Conservation (phyloP, 768 basidiomycete genomes). For the Leccinum ochraceum region DNA sequence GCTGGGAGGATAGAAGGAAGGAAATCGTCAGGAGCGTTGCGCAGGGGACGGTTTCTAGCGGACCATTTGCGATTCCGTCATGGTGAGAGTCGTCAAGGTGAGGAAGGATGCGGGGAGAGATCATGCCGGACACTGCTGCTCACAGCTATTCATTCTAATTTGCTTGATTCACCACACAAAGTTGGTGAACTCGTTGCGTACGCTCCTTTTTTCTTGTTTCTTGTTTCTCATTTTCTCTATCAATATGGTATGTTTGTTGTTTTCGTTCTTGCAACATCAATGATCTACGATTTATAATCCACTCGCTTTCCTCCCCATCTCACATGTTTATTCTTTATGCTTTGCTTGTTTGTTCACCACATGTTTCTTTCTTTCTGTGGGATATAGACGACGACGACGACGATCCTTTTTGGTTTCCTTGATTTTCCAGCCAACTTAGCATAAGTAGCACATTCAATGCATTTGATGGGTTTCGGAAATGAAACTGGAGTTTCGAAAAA, state of each 20-base stretch:
- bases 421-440: neutral
- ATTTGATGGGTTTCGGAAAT: neutral
- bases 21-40: constrained; percentile 57
- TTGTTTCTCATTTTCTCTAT: constrained; percentile 2
- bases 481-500: neutral
- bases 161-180: neutral
- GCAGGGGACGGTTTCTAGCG: constrained; percentile 28
- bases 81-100: constrained; percentile 4
- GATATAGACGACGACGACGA: constrained; percentile 8
- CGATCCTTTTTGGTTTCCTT: constrained; percentile 7
- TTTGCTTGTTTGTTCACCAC: neutral
- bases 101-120: neutral
- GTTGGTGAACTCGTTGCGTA: constrained; percentile 14
- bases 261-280: constrained; percentile 2
- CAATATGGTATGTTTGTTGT: neutral
- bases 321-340: neutral
- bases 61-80: neutral
- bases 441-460: neutral
- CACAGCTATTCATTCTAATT: neutral
- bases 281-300: neutral
- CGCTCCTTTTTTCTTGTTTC: constrained; percentile 20
- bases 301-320: neutral
- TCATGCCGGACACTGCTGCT: constrained; percentile 3
- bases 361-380: constrained; percentile 5
- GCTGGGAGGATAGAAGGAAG: constrained; percentile 77